These are phyloP conservation scores for Malassezia dermatis DNA, from an alignment of 1,284 basidiomycete genomes.

Conservation along the genomic window DNA sequence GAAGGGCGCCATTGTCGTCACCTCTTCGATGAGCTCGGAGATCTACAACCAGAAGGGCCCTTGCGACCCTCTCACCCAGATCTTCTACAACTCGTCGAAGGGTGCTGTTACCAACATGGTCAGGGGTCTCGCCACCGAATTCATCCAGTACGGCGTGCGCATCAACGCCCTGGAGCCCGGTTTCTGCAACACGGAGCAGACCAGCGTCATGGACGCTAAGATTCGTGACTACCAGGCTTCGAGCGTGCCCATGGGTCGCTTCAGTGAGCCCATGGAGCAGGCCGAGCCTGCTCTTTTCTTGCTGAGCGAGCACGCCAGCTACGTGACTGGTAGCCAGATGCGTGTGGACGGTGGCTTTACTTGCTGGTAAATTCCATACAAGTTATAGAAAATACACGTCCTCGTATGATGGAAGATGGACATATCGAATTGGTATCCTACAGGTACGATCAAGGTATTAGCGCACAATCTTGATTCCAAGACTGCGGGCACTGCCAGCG, in stretches of 20 bases:
- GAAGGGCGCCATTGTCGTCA: slow-evolving; percentile 47
- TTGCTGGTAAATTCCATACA: slow-evolving; percentile 28
- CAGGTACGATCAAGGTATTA: not conserved
- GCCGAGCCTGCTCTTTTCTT: slow-evolving; percentile 40
- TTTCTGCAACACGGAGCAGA: slow-evolving; percentile 48
- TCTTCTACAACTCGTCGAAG: slow-evolving; percentile 47
- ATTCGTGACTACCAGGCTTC: slow-evolving; percentile 45
- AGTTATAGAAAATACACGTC: not conserved
- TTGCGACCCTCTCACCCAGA: slow-evolving; percentile 43
- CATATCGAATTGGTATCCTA: not conserved
- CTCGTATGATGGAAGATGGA: not conserved
- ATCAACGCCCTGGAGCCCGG: slow-evolving; percentile 47
- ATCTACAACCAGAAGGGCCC: slow-evolving; percentile 47
- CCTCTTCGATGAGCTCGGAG: slow-evolving; percentile 46
- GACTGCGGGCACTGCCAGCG: slow-evolving; percentile 16
- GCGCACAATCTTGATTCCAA: slow-evolving; percentile 17
- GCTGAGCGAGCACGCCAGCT: slow-evolving; percentile 41
- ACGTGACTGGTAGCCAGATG: slow-evolving; percentile 37
- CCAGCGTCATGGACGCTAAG: slow-evolving; percentile 42
- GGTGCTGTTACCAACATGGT: slow-evolving; percentile 48
- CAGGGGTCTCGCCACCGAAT: slow-evolving; percentile 48
- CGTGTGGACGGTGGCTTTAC: slow-evolving; percentile 46
- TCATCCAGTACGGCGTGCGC: slow-evolving; percentile 43
- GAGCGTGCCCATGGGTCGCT: slow-evolving; percentile 42
- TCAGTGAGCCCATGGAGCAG: slow-evolving; percentile 47